A percentile compares a stretch with the other conserved stretches of the same genome.
These are phyloP conservation scores for Voacanga thouarsii DNA, from an alignment of 257 asterid species.

Conservation along the genomic window DNA sequence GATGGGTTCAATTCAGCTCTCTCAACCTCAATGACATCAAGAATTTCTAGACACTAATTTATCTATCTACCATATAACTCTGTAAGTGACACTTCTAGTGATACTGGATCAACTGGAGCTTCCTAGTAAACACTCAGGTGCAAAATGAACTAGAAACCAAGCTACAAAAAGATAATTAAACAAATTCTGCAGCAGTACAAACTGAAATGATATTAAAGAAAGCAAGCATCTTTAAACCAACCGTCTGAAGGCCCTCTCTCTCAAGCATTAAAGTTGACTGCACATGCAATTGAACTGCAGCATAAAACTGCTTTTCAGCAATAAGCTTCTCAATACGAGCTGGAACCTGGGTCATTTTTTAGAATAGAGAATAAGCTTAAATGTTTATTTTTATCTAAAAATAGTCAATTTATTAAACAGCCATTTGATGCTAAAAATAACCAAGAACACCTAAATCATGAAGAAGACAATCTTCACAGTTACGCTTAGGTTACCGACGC, in stretches of 20 bases:
- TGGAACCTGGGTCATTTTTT: constrained; percentile 62
- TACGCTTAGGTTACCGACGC: not conserved
- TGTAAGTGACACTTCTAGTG: not conserved
- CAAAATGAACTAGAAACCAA: not conserved
- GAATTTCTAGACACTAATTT: not conserved
- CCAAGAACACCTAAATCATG: not conserved
- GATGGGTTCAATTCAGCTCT: not conserved
- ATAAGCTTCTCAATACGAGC: constrained; percentile 92
- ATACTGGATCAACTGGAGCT: not conserved
- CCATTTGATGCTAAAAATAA: not conserved
- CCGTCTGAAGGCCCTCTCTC: constrained; percentile 98
- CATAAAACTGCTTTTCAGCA: constrained; percentile 89
- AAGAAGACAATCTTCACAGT: constrained; percentile 1
- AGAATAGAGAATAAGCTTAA: constrained; percentile 19
- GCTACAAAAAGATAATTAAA: not conserved
- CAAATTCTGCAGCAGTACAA: constrained; percentile 3
- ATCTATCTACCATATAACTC: not conserved
- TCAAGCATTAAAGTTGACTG: constrained; percentile 93
- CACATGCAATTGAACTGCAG: constrained; percentile 92
- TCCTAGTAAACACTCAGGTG: not conserved
- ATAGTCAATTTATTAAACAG: not conserved
- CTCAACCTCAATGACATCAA: not conserved
- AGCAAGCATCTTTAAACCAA: constrained; percentile 33
- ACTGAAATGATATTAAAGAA: not conserved
- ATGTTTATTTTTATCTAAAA: not conserved